Percentiles rank a stretch among this genome's conserved stretches.
Evolutionary conservation across 2,329 filamentous ascomycete species (phyloP).

Genomic region (Decorospora gaudefroyi): DNA sequence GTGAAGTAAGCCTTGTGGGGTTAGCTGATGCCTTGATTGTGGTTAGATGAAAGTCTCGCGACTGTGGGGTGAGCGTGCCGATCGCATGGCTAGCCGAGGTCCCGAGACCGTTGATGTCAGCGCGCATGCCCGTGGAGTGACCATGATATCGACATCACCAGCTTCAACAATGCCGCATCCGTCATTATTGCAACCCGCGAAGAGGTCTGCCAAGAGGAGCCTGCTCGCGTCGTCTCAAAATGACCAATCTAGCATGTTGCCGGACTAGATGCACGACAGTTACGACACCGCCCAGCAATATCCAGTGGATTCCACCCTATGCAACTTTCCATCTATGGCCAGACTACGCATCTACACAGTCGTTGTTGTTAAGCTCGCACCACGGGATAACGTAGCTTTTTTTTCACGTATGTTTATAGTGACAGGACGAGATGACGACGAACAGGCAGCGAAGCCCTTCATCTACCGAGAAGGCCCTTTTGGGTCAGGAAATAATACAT

Average conservation of each 20-base stretch:
- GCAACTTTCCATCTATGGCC: too few relatives aligned
- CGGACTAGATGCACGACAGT: too few relatives aligned
- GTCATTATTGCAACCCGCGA: slow-evolving; percentile 9
- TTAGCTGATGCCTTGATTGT: slow-evolving; percentile 23
- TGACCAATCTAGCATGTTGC: not conserved
- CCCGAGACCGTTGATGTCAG: slow-evolving; percentile 13
- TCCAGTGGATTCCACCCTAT: too few relatives aligned
- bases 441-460: too few relatives aligned
- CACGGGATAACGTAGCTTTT: too few relatives aligned
- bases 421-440: too few relatives aligned
- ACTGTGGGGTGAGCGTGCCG: slow-evolving; percentile 26
- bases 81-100: slow-evolving; percentile 17
- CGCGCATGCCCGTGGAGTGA: slow-evolving; percentile 10
- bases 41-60: slow-evolving; percentile 21
- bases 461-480: too few relatives aligned
- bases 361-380: too few relatives aligned
- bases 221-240: slow-evolving; percentile 1
- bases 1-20: slow-evolving; percentile 16
- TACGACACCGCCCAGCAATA: too few relatives aligned
- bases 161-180: not conserved
- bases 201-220: not conserved
- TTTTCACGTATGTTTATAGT: too few relatives aligned
- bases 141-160: slow-evolving; percentile 7
- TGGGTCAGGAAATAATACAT: too few relatives aligned
- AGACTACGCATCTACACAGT: too few relatives aligned